Percentiles rank a stretch among this genome's conserved stretches.
phyloP scores from a whole-genome alignment of 129 eudicot species.

The Chrysanthemum seticuspe region DNA sequence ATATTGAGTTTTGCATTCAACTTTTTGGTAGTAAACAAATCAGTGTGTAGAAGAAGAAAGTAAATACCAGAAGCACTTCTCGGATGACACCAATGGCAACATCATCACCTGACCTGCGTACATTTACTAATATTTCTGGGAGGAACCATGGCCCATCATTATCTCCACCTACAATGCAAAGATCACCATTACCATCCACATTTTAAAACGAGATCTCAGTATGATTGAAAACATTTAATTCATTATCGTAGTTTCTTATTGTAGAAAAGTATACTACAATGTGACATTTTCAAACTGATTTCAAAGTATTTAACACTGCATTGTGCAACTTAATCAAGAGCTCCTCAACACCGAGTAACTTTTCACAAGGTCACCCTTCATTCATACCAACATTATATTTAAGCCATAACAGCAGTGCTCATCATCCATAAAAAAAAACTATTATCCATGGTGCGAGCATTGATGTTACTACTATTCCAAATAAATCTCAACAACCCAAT shows the following conservation, averaged over 20 bases:
- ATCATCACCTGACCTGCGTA: constrained; percentile 41
- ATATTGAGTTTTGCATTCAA: no score
- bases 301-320: no score
- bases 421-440: no score
- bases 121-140: constrained; percentile 81
- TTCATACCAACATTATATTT: no score
- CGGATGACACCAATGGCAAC: constrained; percentile 41
- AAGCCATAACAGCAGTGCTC: no score
- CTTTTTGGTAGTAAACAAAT: background rate
- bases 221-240: background rate
- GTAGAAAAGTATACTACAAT: background rate
- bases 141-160: constrained; percentile 71
- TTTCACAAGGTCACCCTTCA: no score
- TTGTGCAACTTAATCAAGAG: no score
- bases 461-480: background rate
- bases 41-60: background rate
- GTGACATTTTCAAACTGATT: no score
- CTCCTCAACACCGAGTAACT: no score
- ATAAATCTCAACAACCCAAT: background rate
- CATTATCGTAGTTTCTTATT: background rate
- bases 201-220: background rate
- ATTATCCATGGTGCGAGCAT: background rate
- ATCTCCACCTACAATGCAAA: constrained; percentile 64
- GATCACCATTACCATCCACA: constrained; percentile 12
- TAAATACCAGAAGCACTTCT: constrained; percentile 83